Evolutionary conservation across 331 rosid genomes (phyloP), one percentile per base, ranked within the genome.

Genomic region (Quercus lobata): DNA sequence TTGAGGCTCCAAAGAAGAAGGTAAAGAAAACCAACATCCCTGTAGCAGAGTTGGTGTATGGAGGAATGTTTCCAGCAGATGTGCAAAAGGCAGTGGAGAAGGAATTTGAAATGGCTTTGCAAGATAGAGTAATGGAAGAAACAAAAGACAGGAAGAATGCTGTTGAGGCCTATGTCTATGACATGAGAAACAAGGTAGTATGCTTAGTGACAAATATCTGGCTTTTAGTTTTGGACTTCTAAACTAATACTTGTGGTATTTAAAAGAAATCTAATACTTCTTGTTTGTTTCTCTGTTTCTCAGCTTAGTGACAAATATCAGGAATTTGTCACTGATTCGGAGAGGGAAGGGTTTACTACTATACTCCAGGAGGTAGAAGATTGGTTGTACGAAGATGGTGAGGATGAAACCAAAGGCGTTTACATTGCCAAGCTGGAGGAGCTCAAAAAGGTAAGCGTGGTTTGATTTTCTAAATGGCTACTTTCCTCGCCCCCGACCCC

Each of bases 101-200:
- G 78, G 99, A 96, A 85, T 96, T 88, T 82, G 99, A 96, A 83
- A 93, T 96, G 99, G 98, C 99, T 79, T 85, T 96, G 83, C 98
- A 96, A 85, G 99, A 96, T 78, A 92, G 97, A 21, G 97, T 96
- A 24, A 93, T 93, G 97, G 99, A 96, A 78, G 99, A 96, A 83
- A 96, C 98, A 6, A 96, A 96, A 60, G 98, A 96, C 89, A 93
- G 83, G 92, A 96, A 96, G 84, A 96, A 93, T 72, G 98, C 94
- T 5, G 99, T 96, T 0, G 98, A 96, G 88, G 89, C 99, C 10
- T 96, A 96, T 74, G 99, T 96, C 34, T 96, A 96, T 82, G 97
- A 96, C 74, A 91, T 90, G 97, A 86, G 99, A 84, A 93, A 91
- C 90, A 96, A 93, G 97, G 99, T 89, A 81, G n/a, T 35, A 5